Percentiles rank a stretch among this genome's conserved stretches.
Conservation (phyloP, 768 basidiomycete species). For the Xerocomellus amylosporus region DNA sequence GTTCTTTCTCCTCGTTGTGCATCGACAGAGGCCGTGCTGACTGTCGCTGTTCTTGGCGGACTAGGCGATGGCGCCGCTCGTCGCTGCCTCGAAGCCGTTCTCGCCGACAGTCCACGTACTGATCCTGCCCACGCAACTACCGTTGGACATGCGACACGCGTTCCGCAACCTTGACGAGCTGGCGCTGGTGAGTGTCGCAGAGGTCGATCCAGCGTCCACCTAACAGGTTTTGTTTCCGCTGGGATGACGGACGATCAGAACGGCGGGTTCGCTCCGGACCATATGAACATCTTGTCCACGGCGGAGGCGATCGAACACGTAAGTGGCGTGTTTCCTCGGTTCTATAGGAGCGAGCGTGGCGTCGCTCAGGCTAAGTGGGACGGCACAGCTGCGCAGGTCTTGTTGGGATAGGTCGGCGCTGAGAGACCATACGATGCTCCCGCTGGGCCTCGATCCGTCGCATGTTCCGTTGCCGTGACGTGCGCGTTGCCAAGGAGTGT, state of each 20-base stretch:
- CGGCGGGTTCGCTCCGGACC: constrained; percentile 55
- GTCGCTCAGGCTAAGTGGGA: constrained; percentile 9
- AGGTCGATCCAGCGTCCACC: not conserved
- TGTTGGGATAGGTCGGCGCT: constrained; percentile 50
- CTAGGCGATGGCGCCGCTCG: constrained; percentile 52
- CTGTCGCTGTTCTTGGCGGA: not conserved
- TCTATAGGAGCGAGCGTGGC: not conserved
- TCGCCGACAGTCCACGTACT: constrained; percentile 71
- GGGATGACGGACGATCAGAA: constrained; percentile 45
- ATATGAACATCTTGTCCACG: constrained; percentile 71
- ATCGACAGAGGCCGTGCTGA: not conserved
- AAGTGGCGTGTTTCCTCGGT: constrained; percentile 1
- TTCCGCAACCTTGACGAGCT: constrained; percentile 70
- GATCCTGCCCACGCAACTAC: constrained; percentile 70
- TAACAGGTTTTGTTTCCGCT: not conserved
- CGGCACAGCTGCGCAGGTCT: constrained; percentile 48
- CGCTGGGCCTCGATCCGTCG: constrained; percentile 48
- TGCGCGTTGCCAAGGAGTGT: not conserved
- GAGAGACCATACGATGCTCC: constrained; percentile 52
- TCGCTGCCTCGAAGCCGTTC: constrained; percentile 61
- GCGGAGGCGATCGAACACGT: constrained; percentile 61
- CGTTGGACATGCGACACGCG: constrained; percentile 62
- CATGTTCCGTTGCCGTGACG: constrained; percentile 18
- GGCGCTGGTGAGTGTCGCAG: constrained; percentile 45
- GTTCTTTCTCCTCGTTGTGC: not conserved